A percentile compares a stretch with the other conserved stretches of the same genome.
These are phyloP conservation scores for Pyricularia grisea DNA, from an alignment of 2,329 filamentous ascomycete species.

Conservation along the genomic window DNA sequence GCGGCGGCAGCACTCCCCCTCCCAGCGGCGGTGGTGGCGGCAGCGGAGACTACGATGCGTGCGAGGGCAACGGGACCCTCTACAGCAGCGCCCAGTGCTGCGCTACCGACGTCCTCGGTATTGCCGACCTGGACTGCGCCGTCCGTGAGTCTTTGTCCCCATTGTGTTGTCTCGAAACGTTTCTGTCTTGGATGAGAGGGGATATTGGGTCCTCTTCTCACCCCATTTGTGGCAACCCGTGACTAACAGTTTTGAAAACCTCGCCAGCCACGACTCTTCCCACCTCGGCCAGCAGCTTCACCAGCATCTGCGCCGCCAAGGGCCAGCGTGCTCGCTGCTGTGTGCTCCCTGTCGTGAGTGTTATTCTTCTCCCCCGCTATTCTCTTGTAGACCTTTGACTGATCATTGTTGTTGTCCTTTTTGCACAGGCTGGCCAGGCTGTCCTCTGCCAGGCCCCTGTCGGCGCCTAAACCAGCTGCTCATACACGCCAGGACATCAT, in stretches of 20 bases:
- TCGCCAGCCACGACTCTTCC: constrained; percentile 11
- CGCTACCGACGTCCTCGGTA: constrained; percentile 48
- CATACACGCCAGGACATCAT: not conserved
- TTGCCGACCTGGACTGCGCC: constrained; percentile 47
- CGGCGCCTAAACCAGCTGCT: constrained; percentile 11
- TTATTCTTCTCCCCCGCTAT: too few species aligned
- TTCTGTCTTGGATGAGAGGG: too few species aligned
- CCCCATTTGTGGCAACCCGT: not conserved
- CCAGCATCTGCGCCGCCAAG: constrained; percentile 30
- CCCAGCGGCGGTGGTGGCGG: constrained; percentile 15
- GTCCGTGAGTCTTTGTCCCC: constrained; percentile 31
- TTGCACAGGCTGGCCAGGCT: constrained; percentile 16
- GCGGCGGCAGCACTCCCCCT: constrained; percentile 19
- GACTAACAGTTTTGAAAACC: not conserved
- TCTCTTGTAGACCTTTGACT: not conserved
- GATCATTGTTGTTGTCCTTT: not conserved
- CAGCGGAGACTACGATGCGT: constrained; percentile 27
- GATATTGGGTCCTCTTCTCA: too few species aligned
- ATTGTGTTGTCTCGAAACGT: not conserved
- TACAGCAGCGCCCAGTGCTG: constrained; percentile 45
- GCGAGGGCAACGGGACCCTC: constrained; percentile 23
- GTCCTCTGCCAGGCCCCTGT: constrained; percentile 22
- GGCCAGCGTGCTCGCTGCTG: constrained; percentile 51
- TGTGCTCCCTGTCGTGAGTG: constrained; percentile 36
- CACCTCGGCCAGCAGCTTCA: constrained; percentile 14